Conservation (phyloP, 1,139 yeast genomes). For the Kurtzmaniella quercitrusa region DNA sequence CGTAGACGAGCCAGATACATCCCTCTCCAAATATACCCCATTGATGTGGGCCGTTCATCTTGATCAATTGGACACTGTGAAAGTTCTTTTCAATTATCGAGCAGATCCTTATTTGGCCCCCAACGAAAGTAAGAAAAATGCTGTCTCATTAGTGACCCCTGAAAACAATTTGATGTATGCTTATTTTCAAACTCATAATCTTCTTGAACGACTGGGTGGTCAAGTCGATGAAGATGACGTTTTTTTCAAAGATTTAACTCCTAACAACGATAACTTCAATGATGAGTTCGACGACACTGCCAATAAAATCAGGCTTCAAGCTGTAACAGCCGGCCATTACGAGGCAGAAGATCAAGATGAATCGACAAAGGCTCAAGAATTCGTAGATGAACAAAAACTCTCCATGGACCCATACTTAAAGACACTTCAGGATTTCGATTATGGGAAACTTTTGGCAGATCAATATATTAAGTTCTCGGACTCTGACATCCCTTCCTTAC, state of each 20-base stretch:
- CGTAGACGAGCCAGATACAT: constrained; percentile 35
- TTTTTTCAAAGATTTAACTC: constrained; percentile 14
- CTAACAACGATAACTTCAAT: constrained; percentile 26
- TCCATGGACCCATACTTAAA: constrained; percentile 26
- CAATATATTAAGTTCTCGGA: constrained; percentile 60
- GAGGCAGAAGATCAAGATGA: constrained; percentile 16
- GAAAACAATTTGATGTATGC: constrained; percentile 31
- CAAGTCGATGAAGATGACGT: constrained; percentile 13
- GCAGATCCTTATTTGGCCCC: constrained; percentile 41
- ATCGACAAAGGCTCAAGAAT: too few species aligned
- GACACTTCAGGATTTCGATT: constrained; percentile 40
- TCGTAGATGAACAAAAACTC: constrained; percentile 29
- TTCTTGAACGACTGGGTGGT: constrained; percentile 27
- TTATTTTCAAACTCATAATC: constrained; percentile 36
- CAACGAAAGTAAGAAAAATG: constrained; percentile 22
- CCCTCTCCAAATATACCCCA: constrained; percentile 34
- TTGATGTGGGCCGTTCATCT: constrained; percentile 49
- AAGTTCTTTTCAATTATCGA: constrained; percentile 32
- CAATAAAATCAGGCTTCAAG: constrained; percentile 46
- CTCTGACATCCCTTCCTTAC: constrained; percentile 57
- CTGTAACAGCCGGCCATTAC: constrained; percentile 28
- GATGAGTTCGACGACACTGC: constrained; percentile 40
- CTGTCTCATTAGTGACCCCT: constrained; percentile 30
- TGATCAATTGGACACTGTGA: constrained; percentile 32
- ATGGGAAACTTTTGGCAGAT: constrained; percentile 41